These are phyloP conservation scores for Verticillium longisporum DNA, from an alignment of 2,329 filamentous ascomycete species.

Conservation along the genomic window DNA sequence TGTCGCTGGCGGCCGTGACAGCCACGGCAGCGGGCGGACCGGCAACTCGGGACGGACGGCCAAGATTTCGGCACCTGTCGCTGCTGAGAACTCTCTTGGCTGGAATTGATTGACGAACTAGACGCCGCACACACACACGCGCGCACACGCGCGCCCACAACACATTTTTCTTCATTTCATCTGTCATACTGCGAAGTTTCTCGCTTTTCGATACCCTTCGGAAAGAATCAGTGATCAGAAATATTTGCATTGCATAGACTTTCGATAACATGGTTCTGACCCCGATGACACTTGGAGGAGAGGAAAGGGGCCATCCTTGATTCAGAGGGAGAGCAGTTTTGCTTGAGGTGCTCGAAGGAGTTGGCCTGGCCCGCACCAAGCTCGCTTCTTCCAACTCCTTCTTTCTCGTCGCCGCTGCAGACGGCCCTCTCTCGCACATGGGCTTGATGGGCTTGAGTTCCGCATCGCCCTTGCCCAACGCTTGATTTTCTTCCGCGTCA, in stretches of 20 bases:
- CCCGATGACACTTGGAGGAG: not conserved
- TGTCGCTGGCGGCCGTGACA: conserved; percentile 42
- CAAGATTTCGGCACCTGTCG: conserved; percentile 82
- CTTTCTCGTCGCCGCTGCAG: not conserved
- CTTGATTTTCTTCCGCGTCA: not conserved
- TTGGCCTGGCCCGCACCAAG: not conserved
- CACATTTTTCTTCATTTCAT: conserved; percentile 1
- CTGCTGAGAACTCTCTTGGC: conserved; percentile 88
- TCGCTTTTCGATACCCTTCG: conserved; percentile 13
- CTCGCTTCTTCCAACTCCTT: not conserved
- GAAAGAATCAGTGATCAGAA: conserved; percentile 8
- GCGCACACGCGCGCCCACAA: conserved; percentile 1
- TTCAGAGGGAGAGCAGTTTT: not conserved
- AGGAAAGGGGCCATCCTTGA: no score
- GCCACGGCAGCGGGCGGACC: conserved; percentile 59
- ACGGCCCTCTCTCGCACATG: not conserved
- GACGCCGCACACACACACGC: conserved; percentile 13
- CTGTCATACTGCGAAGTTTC: conserved; percentile 5
- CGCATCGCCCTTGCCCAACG: not conserved
- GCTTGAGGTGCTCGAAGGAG: not conserved
- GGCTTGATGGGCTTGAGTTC: not conserved
- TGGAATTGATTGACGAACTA: conserved; percentile 66
- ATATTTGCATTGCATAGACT: conserved; percentile 3
- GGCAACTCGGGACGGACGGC: conserved; percentile 49
- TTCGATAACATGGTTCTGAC: not conserved